These are phyloP conservation scores for Penicillium sp. DNA, from an alignment of 2,329 filamentous ascomycete species.

Conservation along the genomic window DNA sequence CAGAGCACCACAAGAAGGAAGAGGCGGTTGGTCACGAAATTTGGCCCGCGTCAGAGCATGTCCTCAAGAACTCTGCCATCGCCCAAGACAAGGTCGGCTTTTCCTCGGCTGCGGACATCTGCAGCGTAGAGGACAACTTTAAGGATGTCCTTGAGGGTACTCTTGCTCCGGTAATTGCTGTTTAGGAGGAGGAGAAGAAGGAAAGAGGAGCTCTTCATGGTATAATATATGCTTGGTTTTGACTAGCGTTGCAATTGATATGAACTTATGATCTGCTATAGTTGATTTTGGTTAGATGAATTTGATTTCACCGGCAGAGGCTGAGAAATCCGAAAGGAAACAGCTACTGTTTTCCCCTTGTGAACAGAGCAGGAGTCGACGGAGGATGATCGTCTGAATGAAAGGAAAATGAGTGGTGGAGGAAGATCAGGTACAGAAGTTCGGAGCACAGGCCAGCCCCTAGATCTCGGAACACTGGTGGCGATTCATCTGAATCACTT, in stretches of 20 bases:
- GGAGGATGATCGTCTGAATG: too few relatives aligned
- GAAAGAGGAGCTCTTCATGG: background rate
- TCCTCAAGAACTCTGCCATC: constrained; percentile 13
- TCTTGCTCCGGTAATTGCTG: constrained; percentile 9
- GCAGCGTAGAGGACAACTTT: constrained; percentile 9
- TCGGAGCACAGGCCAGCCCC: too few relatives aligned
- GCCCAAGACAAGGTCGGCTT: constrained; percentile 19
- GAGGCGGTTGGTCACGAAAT: constrained; percentile 44
- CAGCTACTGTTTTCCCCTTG: too few relatives aligned
- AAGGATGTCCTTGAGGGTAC: constrained; percentile 5
- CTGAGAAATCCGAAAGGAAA: too few relatives aligned
- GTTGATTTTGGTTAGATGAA: too few relatives aligned
- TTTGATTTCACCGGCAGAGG: too few relatives aligned
- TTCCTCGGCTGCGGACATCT: constrained; percentile 11
- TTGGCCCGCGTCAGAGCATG: constrained; percentile 45
- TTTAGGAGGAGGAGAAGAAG: constrained; percentile 1
- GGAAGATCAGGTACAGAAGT: too few relatives aligned
- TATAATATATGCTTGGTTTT: background rate
- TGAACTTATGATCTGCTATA: too few relatives aligned
- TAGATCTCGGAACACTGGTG: too few relatives aligned
- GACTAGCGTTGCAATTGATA: background rate
- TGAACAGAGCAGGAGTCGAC: too few relatives aligned
- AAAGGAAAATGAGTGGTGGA: too few relatives aligned
- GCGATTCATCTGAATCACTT: too few relatives aligned
- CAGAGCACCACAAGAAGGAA: constrained; percentile 45